phyloP scores from a whole-genome alignment of 495 filamentous ascomycete species.

The Apodospora peruviana region DNA sequence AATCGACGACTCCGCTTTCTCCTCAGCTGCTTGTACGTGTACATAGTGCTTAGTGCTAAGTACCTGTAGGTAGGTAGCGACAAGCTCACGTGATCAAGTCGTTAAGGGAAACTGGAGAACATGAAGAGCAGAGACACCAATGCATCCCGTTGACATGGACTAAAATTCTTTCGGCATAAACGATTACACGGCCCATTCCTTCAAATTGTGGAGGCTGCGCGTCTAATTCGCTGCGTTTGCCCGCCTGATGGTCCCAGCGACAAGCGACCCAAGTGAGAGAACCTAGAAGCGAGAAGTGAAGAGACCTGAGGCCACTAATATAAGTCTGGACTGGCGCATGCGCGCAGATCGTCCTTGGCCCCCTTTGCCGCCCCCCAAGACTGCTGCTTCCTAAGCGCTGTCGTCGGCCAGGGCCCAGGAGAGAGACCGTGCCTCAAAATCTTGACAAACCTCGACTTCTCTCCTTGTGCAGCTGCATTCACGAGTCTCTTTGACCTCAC shows the following conservation, averaged over 20 bases:
- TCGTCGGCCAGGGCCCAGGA: slow-evolving; percentile 7
- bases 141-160: not conserved
- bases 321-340: slow-evolving; percentile 14
- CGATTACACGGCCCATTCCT: no score
- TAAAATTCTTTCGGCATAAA: no score
- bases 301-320: no score
- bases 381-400: slow-evolving; percentile 13
- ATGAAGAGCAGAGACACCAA: not conserved
- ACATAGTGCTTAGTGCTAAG: no score
- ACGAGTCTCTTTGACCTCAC: slow-evolving; percentile 5
- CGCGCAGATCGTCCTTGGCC: slow-evolving; percentile 14
- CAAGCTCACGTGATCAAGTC: not conserved
- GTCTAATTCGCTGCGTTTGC: not conserved
- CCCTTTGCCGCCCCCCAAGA: not conserved
- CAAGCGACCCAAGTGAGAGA: no score
- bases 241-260: no score
- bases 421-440: slow-evolving; percentile 15
- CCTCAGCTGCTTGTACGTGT: no score
- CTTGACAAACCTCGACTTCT: slow-evolving; percentile 9
- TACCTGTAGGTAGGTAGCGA: no score
- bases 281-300: no score
- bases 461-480: slow-evolving; percentile 4
- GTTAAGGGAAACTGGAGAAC: not conserved
- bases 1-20: no score
- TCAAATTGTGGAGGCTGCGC: no score